Evolutionary conservation across 1,139 yeast species (phyloP), one percentile per base, ranked within the genome.

Genomic region (Sugiyamaella grinbergsii): DNA sequence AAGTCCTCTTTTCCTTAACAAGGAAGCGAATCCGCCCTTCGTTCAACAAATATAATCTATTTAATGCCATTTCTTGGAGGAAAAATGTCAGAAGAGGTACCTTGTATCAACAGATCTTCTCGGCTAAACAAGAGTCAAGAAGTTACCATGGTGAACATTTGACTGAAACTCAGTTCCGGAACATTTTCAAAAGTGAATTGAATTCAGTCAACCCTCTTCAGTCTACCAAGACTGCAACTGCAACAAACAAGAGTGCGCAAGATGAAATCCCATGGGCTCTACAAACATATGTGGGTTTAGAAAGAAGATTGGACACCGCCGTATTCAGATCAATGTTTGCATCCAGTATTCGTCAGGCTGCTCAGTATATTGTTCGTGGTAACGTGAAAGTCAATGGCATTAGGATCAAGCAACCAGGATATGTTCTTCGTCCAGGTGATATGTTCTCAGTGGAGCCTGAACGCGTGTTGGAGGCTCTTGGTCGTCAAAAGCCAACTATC

Each of bases 91-190:
- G 75, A 52, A 78, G 81, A 7, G 80, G 79, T 63, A 79, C 90
- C 13, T 71, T 88, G 53, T 93, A 78, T 71, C 96, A 90, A 71
- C 96, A 91, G 70, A 89, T 90, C 71, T 93, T 96, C 91, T 72
- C 77, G 7, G 85, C 97, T 49, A 93, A 94, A 69, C 85, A 84
- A 64, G 97, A 90, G 66, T 84, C 98, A 3, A 80, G 98, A 71
- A 85, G 94, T 1, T 93, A 93, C 68, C 98, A 93, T 67, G 98
- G 98, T 60, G 98, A 93, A 64, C 91, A 86, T 66, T 71, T 93
- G 52, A 85, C 94, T 0, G 98, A 93, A 68, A 74, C 81, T 23
- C 81, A 93, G 65, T 88, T 91, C 82, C 82, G 85, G 65, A 74
- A 82, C 24, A 69, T 80, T 47, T 90, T 90, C 70, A 75, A 81